Evolutionary conservation across 2,329 filamentous ascomycete species (phyloP), one percentile per base, ranked within the genome.

Genomic region (Nemania sp.): DNA sequence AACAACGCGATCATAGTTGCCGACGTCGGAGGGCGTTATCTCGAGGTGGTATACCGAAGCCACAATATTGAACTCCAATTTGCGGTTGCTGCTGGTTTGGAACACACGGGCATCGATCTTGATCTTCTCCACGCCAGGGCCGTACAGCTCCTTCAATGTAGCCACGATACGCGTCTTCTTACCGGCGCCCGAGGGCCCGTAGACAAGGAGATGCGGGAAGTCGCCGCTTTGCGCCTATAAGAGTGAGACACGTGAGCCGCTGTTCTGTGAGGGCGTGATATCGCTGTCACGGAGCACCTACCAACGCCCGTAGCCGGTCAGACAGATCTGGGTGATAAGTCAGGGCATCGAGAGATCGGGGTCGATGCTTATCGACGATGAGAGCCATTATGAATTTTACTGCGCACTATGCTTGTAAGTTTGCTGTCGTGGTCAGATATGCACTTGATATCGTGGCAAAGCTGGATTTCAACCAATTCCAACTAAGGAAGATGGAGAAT

Each of bases 1-100:
- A 1, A 99, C 94, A 3, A 99, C 94, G 49, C 94, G 83, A 73
- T 99, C 94, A 68, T 97, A 97, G 72, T 89, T 96, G 57, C 93
- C 94, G 4, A 99, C 94, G 65, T 99, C 94, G 1, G 91, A 95
- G 0, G 94, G 94, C 6, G 94, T 99, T 68, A 99, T 99, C 72
- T 99, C 94, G 65, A 99, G 86, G 73, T 99, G 94, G 75, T 99
- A 99, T 60, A 97, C 86, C 0, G 93, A 97, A 39, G 92, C 86
- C 49, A 99, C 94, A 61, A 99, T 96, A 76, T 97, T 99, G 82
- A 99, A 99, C 75, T 99, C 94, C 65, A 99, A 87, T 75, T 99
- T 99, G 70, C 94, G 91, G 73, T 96, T 97, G 68, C 88, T 89
- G 19, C 86, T 92, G 1, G 94, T 97, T 74, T 96, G 92, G 77